phyloP scores from a whole-genome alignment of 148 eudicot species.

The Talinum fruticosum region DNA sequence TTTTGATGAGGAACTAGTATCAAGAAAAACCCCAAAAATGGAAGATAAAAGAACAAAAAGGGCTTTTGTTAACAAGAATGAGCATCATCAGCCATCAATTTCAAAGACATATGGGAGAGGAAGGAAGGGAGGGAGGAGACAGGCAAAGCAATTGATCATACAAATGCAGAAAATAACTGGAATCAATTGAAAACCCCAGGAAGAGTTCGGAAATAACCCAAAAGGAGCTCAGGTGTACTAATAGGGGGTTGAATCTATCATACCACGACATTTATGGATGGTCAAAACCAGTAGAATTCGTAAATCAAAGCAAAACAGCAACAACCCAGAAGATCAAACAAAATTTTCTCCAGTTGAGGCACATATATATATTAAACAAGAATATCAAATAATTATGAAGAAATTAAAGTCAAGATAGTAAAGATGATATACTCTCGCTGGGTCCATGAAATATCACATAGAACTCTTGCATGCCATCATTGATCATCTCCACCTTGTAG shows the following conservation, averaged over 20 bases:
- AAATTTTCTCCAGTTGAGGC: not conserved
- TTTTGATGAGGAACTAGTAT: not conserved
- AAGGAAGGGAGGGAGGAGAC: no score
- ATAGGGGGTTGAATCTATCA: not conserved
- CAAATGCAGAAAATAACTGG: not conserved
- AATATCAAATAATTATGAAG: not conserved
- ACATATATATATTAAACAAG: not conserved
- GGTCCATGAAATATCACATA: conserved; percentile 91
- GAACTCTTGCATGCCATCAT: conserved; percentile 95
- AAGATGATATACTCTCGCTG: conserved; percentile 53
- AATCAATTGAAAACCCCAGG: conserved; percentile 5
- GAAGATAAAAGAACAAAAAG: not conserved
- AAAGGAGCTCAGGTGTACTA: not conserved
- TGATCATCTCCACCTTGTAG: conserved; percentile 94
- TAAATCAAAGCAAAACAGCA: conserved; percentile 1
- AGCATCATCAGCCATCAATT: not conserved
- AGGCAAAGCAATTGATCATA: not conserved
- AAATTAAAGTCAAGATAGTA: conserved; percentile 13
- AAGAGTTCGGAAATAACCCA: not conserved
- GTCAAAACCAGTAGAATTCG: conserved; percentile 8
- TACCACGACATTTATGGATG: not conserved
- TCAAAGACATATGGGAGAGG: not conserved
- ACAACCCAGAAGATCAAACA: not conserved
- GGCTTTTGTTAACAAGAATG: not conserved
- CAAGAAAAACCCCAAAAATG: not conserved